phyloP scores from a whole-genome alignment of 108 stramenopile species.

The Nannochloropsis gaditana region DNA sequence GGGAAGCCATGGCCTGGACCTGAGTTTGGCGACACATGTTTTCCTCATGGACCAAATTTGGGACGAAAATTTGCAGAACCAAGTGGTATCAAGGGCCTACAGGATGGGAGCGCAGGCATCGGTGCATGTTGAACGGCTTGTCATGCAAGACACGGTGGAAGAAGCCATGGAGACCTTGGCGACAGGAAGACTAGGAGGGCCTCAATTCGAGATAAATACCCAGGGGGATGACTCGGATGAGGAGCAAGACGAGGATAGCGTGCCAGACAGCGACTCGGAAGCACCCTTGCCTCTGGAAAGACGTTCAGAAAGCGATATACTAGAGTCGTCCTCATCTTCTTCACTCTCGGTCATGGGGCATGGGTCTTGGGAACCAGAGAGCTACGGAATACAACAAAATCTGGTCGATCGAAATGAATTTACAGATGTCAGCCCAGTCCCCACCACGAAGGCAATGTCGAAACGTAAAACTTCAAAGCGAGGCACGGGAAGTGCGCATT shows the following conservation, averaged over 20 bases:
- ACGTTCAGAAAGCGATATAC: too few relatives aligned
- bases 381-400: too few relatives aligned
- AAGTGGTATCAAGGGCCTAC: constrained; percentile 82
- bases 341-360: background rate
- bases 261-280: too few relatives aligned
- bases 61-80: constrained; percentile 67
- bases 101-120: constrained; percentile 79
- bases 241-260: background rate
- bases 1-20: constrained; percentile 81
- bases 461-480: too few relatives aligned
- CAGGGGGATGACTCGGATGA: background rate
- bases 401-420: too few relatives aligned
- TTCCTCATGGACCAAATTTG: constrained; percentile 75
- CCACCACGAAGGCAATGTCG: too few relatives aligned
- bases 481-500: too few relatives aligned
- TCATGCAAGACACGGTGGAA: constrained; percentile 72
- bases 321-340: background rate
- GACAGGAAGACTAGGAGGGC: background rate
- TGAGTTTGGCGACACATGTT: constrained; percentile 87
- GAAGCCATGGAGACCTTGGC: constrained; percentile 60
- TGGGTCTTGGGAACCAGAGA: background rate
- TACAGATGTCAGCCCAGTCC: too few relatives aligned
- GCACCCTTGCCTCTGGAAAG: too few relatives aligned
- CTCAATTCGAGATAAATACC: background rate
- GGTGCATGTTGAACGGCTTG: constrained; percentile 75